Evolutionary conservation across 2,329 filamentous ascomycete species (phyloP), one percentile per base, ranked within the genome.

Genomic region (Talaromyces funiculosus): DNA sequence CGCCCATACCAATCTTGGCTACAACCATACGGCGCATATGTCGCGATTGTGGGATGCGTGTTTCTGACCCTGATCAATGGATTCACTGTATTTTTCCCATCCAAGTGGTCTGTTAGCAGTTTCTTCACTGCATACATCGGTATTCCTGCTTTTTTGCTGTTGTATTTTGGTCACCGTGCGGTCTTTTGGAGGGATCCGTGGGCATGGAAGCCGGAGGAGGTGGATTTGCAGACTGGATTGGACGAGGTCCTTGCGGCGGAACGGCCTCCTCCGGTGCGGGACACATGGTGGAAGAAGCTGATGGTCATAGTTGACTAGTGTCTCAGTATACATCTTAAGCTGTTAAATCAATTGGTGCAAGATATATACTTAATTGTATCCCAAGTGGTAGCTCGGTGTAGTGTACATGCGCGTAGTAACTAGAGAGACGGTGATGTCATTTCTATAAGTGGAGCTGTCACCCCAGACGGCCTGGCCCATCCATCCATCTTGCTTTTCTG

Each of bases 31-130:
- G 84, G 84, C 2, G 82, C 87, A 0, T 90, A 81, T 67, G 74
- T 82, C 58, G 80, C 82, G 9, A 80, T 90, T 1, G 70, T 82
- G 16, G 70, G 70, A 9, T 67, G 68, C 0, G 69, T 85, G 24
- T 81, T 90, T 57, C 78, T 92, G n/a, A 84, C 82, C 1, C 73
- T 92, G 3, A 86, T 90, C 66, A 90, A 90, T 67, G 90, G 89
- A 1, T 93, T 92, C 73, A 82, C 86, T 37, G 83, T 88, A 14
- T 92, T 93, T 71, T 64, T 64, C 57, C 62, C 62, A 9, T 62
- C 56, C 29, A 55, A 64, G 35, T 64, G 56, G 56, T 60, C 79
- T 16, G 82, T 81, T 0, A 78, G 80, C 4, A 79, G 80, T 66
- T 94, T 94, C 67, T 74, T 88, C 65, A 86, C 85, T 0, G 80